Evolutionary conservation across 352 stramenopile species (phyloP), one percentile per base, ranked within the genome.

Genomic region (Globisporangium nagaii): DNA sequence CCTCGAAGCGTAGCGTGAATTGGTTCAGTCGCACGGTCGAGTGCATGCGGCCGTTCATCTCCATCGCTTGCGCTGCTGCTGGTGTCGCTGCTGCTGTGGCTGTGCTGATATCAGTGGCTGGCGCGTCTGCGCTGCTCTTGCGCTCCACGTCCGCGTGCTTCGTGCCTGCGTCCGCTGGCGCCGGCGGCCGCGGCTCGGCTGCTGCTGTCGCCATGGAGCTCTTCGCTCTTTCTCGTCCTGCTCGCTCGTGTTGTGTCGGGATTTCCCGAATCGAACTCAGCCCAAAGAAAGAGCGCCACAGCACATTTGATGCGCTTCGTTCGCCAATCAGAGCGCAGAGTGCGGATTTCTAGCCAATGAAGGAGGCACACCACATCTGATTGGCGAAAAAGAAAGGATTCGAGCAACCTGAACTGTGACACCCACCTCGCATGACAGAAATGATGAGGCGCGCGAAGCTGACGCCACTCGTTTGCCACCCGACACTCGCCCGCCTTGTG

Each of bases 21-120:
- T 87, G 74, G 65, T 90, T 88, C 19, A 93, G 65, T 2, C 79
- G 77, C 60, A 93, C 83, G 19, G 83, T 93, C 59, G 83, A 90
- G 66, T 93, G 82, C 37, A 72, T 41, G 28, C 58, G 58, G 19
- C 41, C 56, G n/a, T 24, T 57, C 15, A 22, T 24, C 50, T 57
- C 50, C 34, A 54, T 54, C 6, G 47, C 46, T 20, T 30, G 30
- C 9, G 34, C 24, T 34, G 22, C 27, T 36, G 44, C 28, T 31
- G n/a, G 15, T 17, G n/a, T 2, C 9, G 25, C 10, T 30, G 30
- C 12, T 30, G 34, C 24, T 31, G 32, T 31, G 24, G 31, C 8
- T 17, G 39, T 11, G 17, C 24, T 22, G 20, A 3, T 30, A n/a
- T n/a, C n/a, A n/a, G 35, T 42, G 15, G 34, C 28, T 20, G 9